Evolutionary conservation across 805 yeast species (phyloP).

Genomic region (Helenozyma rhizophorensis): DNA sequence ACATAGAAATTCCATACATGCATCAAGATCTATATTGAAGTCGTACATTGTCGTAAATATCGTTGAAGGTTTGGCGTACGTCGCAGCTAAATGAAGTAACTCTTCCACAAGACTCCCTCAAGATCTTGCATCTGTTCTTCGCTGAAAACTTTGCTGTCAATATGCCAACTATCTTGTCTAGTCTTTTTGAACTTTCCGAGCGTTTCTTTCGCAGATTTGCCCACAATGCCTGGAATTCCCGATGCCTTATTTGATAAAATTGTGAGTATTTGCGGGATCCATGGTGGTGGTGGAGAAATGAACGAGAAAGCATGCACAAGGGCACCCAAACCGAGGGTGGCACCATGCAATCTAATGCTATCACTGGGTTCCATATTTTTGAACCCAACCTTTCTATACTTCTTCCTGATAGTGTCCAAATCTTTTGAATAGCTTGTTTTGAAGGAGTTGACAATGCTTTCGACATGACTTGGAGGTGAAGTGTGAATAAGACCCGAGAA

Average conservation of each 20-base stretch:
- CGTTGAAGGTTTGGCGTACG: no score
- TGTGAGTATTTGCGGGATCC: constrained; percentile 77
- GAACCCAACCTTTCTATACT: constrained; percentile 36
- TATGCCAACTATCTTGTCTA: constrained; percentile 94
- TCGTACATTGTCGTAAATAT: no score
- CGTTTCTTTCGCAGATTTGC: constrained; percentile 76
- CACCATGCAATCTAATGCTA: constrained; percentile 64
- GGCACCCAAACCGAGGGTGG: constrained; percentile 85
- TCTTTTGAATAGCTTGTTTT: constrained; percentile 26
- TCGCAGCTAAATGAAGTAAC: constrained; percentile 83
- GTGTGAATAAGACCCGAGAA: constrained; percentile 78
- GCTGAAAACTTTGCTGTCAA: constrained; percentile 72
- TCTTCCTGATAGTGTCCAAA: constrained; percentile 39
- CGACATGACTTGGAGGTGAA: constrained; percentile 45
- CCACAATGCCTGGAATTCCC: constrained; percentile 71
- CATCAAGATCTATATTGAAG: not conserved
- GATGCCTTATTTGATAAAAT: constrained; percentile 67
- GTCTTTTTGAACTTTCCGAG: constrained; percentile 84
- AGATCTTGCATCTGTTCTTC: constrained; percentile 80
- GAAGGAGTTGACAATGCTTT: constrained; percentile 36
- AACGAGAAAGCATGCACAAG: constrained; percentile 87
- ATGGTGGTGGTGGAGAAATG: constrained; percentile 81
- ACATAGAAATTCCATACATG: not conserved
- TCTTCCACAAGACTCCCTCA: constrained; percentile 91
- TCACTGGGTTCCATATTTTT: constrained; percentile 36